phyloP scores from a whole-genome alignment of 495 filamentous ascomycete species.

The Neurospora sp. region DNA sequence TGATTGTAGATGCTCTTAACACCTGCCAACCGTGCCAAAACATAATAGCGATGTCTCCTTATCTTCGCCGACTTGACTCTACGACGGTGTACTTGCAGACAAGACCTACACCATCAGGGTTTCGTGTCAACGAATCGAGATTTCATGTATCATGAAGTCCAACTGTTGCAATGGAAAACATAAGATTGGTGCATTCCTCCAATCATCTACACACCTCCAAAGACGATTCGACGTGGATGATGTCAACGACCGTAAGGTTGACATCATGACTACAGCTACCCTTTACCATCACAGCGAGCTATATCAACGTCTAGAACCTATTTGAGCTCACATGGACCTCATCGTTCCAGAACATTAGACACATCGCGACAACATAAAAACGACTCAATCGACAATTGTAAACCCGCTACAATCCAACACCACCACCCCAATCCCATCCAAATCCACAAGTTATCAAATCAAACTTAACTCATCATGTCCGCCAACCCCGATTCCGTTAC shows the following conservation, averaged over 20 bases:
- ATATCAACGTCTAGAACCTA: neutral
- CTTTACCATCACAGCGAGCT: neutral
- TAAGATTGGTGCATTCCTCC: neutral
- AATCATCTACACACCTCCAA: neutral
- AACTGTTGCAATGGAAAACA: neutral
- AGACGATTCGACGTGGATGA: neutral
- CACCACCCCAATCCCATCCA: neutral
- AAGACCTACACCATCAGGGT: neutral
- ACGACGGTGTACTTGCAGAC: neutral
- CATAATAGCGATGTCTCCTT: neutral
- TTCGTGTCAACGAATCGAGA: neutral
- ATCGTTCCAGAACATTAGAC: neutral
- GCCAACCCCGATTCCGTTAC: constrained; percentile 46
- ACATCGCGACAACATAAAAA: neutral
- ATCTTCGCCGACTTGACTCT: neutral
- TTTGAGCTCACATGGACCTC: constrained; percentile 13
- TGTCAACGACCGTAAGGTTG: neutral
- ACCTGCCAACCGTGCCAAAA: neutral
- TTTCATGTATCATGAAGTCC: neutral
- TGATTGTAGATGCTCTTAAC: neutral
- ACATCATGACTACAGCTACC: neutral
- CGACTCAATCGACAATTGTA: neutral
- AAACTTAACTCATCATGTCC: constrained; percentile 31
- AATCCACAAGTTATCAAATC: neutral
- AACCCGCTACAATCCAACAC: neutral